A percentile compares a stretch with the other conserved stretches of the same genome.
Evolutionary conservation across 371 early-diverging fungal genomes (phyloP).

Genomic region (Batkoa obscura): DNA sequence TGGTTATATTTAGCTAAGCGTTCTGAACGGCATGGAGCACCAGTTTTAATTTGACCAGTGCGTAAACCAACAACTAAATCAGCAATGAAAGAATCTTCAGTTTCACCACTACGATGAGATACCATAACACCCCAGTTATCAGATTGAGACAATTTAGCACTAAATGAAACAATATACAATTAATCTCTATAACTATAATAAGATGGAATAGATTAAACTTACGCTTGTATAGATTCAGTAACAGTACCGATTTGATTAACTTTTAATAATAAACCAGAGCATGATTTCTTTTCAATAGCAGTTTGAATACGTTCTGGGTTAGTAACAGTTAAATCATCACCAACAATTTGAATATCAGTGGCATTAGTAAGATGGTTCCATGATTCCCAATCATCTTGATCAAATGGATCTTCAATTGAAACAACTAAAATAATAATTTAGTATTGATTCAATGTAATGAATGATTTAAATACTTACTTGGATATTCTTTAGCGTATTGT

Average conservation of each 20-base stretch:
- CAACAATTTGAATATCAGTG: constrained; percentile 78
- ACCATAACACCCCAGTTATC: constrained; percentile 98
- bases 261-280: constrained; percentile 93
- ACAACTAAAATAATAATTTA: no score
- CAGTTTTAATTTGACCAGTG: constrained; percentile 98
- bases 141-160: constrained; percentile 37
- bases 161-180: no score
- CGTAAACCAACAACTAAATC: constrained; percentile 95
- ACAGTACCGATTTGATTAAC: constrained; percentile 99
- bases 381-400: constrained; percentile 94
- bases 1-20: constrained; percentile 98
- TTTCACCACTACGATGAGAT: constrained; percentile 97
- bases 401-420: constrained; percentile 98
- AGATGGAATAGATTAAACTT: no score
- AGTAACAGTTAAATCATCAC: constrained; percentile 98
- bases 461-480: no score
- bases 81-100: constrained; percentile 97
- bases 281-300: constrained; percentile 85
- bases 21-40: constrained; percentile 97
- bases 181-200: no score
- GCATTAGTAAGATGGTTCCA: constrained; percentile 62
- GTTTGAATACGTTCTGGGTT: constrained; percentile 82
- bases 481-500: constrained; percentile 72
- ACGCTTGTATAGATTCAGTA: constrained; percentile 86
- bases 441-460: no score